Evolutionary conservation across 768 basidiomycete genomes (phyloP).

Genomic region (Pleurotus eryngii): DNA sequence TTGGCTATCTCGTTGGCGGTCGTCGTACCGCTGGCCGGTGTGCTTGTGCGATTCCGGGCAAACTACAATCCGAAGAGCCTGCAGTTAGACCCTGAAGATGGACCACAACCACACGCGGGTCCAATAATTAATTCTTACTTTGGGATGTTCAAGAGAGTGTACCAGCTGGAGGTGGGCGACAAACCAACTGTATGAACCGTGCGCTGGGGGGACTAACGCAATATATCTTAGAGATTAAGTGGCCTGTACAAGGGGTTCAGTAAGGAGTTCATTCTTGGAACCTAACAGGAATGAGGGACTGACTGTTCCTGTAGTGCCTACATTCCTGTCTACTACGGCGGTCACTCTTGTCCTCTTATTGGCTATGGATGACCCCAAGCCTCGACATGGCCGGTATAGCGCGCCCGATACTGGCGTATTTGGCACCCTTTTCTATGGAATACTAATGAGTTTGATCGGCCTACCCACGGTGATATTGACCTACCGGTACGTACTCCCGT

Average conservation of each 20-base stretch:
- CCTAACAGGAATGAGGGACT: not conserved
- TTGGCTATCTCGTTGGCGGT: slow-evolving; percentile 51
- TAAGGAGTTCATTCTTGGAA: slow-evolving; percentile 18
- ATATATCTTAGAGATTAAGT: slow-evolving; percentile 46
- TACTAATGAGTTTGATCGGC: slow-evolving; percentile 62
- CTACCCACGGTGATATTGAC: slow-evolving; percentile 73
- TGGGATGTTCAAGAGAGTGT: slow-evolving; percentile 69
- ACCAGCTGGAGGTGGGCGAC: slow-evolving; percentile 63
- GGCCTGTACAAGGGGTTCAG: slow-evolving; percentile 83
- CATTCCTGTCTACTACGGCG: slow-evolving; percentile 45
- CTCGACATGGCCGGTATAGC: slow-evolving; percentile 63
- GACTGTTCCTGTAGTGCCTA: slow-evolving; percentile 33
- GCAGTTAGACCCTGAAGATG: slow-evolving; percentile 74
- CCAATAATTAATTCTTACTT: slow-evolving; percentile 77
- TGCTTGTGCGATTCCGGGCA: slow-evolving; percentile 73
- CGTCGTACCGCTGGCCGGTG: slow-evolving; percentile 61
- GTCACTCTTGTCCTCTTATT: slow-evolving; percentile 56
- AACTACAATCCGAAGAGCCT: slow-evolving; percentile 87
- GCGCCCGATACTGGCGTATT: slow-evolving; percentile 59
- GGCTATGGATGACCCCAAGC: slow-evolving; percentile 53
- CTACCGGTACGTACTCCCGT: slow-evolving; percentile 52
- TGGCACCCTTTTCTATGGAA: slow-evolving; percentile 61
- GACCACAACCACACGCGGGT: slow-evolving; percentile 70
- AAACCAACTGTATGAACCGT: not conserved
- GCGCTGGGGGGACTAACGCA: not conserved